Percentiles rank a stretch among this genome's conserved stretches.
These are phyloP conservation scores for Herpetospermum pedunculosum DNA, from an alignment of 306 rosid species.

Conservation along the genomic window DNA sequence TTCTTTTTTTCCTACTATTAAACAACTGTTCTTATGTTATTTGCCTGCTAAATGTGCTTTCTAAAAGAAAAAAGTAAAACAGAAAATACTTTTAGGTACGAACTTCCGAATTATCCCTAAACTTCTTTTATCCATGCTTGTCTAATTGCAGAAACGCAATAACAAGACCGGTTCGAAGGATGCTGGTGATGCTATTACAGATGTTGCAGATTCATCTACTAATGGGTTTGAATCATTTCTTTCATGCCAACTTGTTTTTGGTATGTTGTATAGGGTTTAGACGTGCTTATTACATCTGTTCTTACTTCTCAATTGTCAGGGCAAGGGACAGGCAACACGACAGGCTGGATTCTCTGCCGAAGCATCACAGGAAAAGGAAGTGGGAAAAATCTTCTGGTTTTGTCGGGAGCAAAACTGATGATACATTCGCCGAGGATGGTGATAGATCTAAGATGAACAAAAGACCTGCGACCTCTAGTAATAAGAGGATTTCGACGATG, in stretches of 20 bases:
- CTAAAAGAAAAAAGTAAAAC: background rate
- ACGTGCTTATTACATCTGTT: background rate
- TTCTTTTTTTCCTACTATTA: background rate
- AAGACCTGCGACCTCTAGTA: constrained; percentile 25
- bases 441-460: constrained; percentile 16
- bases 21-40: background rate
- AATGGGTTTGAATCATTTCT: constrained; percentile 29
- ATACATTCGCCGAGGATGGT: constrained; percentile 16
- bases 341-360: constrained; percentile 10
- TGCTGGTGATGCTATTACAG: constrained; percentile 16
- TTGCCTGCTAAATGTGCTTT: background rate
- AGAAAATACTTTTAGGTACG: background rate
- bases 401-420: constrained; percentile 10
- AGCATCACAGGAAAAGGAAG: constrained; percentile 29
- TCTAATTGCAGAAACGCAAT: constrained; percentile 63
- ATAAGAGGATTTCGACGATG: constrained; percentile 7
- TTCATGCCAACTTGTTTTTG: background rate
- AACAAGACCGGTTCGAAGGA: constrained; percentile 35
- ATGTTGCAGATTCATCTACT: constrained; percentile 34
- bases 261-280: background rate
- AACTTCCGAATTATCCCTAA: constrained; percentile 3
- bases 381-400: constrained; percentile 21
- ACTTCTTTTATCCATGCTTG: no score
- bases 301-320: constrained; percentile 22
- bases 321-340: constrained; percentile 27